A percentile compares a stretch with the other conserved stretches of the same genome.
phyloP scores from a whole-genome alignment of 441 rosid species.

The Corymbia calophylla region DNA sequence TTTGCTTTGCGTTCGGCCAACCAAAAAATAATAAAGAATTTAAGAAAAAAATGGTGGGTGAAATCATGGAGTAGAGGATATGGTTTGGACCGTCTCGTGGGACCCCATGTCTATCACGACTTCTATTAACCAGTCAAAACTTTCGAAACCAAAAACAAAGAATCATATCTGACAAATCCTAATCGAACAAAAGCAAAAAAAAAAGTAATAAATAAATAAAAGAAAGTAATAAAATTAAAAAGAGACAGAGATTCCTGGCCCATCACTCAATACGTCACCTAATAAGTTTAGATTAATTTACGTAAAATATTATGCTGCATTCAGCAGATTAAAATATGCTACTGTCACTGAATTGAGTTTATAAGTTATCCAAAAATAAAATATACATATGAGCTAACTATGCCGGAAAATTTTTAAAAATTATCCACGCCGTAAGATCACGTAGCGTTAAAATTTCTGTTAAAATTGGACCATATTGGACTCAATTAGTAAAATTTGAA shows the following conservation, averaged over 20 bases:
- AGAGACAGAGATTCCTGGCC: neutral
- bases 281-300: neutral
- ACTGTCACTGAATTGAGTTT: rapidly evolving
- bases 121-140: neutral
- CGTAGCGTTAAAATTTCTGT: no score
- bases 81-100: neutral
- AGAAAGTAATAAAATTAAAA: neutral
- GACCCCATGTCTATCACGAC: neutral
- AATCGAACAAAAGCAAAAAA: neutral
- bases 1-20: neutral
- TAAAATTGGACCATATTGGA: no score
- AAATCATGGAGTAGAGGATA: neutral
- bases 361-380: neutral
- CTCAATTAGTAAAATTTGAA: no score
- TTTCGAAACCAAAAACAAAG: neutral
- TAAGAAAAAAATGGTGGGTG: neutral
- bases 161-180: neutral
- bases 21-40: neutral
- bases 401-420: no score
- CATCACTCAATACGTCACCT: neutral
- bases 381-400: no score
- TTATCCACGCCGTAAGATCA: no score
- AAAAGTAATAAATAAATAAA: neutral
- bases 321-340: neutral
- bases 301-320: neutral